A percentile compares a stretch with the other conserved stretches of the same genome.
phyloP scores from a whole-genome alignment of 768 basidiomycete species.

The Boletus rubescentipes region DNA sequence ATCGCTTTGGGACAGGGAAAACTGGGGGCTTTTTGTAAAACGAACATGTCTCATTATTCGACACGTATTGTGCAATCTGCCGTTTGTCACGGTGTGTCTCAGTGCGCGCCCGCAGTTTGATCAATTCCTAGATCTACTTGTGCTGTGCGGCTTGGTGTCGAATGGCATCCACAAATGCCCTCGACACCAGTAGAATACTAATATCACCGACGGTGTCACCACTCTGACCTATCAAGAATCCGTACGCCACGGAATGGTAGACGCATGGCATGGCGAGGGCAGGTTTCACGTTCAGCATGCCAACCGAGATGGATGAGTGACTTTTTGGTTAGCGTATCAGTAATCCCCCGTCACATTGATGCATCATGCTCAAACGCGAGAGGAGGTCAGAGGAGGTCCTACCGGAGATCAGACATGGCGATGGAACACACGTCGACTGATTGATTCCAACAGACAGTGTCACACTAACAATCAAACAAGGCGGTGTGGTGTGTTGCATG shows the following conservation, averaged over 20 bases:
- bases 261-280: constrained; percentile 3
- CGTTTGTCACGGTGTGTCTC: constrained; percentile 13
- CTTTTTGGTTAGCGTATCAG: background rate
- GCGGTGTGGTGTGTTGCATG: background rate
- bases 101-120: background rate
- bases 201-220: background rate
- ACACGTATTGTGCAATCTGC: background rate
- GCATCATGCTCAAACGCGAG: constrained; percentile 3
- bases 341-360: background rate
- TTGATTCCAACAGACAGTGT: background rate
- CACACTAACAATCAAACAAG: background rate
- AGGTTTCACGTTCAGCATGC: constrained; percentile 15
- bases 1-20: constrained; percentile 77
- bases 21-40: constrained; percentile 60
- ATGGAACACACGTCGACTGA: constrained; percentile 6
- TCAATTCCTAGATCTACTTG: background rate
- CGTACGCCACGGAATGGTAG: background rate
- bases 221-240: background rate
- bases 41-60: background rate
- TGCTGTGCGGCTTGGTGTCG: background rate
- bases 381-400: no score
- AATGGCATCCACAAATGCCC: background rate
- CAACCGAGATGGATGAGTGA: background rate
- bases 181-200: background rate
- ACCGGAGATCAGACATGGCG: constrained; percentile 4